Evolutionary conservation across 2,329 filamentous ascomycete species (phyloP), one percentile per base, ranked within the genome.

Genomic region (Kalmusia sp.): DNA sequence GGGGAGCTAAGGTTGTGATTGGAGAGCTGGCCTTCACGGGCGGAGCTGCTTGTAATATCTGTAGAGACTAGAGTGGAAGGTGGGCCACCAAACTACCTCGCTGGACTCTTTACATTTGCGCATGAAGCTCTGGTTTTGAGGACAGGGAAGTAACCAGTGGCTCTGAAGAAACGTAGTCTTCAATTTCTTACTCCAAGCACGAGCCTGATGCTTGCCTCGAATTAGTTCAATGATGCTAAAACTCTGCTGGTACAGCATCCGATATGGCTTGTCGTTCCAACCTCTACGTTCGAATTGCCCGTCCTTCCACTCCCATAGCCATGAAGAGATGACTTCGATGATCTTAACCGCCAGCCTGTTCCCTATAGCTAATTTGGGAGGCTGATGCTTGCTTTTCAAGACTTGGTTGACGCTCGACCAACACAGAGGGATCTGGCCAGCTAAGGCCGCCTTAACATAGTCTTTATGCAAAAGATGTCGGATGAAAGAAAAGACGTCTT

Each of bases 141-240:
- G 22, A 41, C 24, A 41, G 11, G 22, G 22, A 25, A 41, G 38
- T 21, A 41, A 21, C 38, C n/a, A 41, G 38, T 41, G 22, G 38
- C 38, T 41, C 22, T 22, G n/a, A 41, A 41, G 22, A n/a, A 41
- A 41, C 22, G 22, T 41, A 25, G 11, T 21, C 22, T 41, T 41
- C 21, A 22, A 22, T 41, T n/a, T 41, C 22, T 41, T 41, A 7
- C 21, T 41, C 22, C 22, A 41, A 25, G 15, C 22, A 25, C 22
- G 22, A 41, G 22, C 22, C 22, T 41, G n/a, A 25, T 41, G 21
- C 21, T 41, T 41, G 12, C 22, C 22, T 41, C 22, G 22, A n/a
- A 41, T 41, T 25, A 41, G 38, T 41, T 41, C 22, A 25, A 41
- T 41, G 24, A 41, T 41, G 11, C 22, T 41, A n/a, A 41, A 41